phyloP scores from a whole-genome alignment of 1,284 basidiomycete genomes.

The Puccinia triticina region DNA sequence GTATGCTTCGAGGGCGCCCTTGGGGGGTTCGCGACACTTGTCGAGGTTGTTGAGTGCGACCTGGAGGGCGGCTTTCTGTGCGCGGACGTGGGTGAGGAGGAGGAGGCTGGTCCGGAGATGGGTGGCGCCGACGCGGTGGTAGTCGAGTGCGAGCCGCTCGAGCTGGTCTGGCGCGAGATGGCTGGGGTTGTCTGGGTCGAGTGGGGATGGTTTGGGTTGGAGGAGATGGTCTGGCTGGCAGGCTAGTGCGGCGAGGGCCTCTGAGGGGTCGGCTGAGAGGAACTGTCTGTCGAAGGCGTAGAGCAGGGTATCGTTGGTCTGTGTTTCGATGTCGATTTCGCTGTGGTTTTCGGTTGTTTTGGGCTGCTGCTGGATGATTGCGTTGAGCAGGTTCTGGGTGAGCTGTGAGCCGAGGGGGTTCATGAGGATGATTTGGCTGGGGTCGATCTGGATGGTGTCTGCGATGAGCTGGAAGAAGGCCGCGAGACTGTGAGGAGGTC shows the following conservation, averaged over 20 bases:
- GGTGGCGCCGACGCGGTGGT: slow-evolving; percentile 14
- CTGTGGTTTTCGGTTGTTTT: too few species aligned
- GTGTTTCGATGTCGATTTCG: neutral
- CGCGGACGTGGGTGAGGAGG: slow-evolving; percentile 45
- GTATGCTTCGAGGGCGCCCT: slow-evolving; percentile 45
- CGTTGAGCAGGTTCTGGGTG: slow-evolving; percentile 39
- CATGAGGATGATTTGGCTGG: slow-evolving; percentile 42
- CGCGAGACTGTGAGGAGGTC: slow-evolving; percentile 14
- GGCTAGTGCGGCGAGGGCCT: slow-evolving; percentile 9
- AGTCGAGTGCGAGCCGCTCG: slow-evolving; percentile 1
- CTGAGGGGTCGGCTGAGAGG: slow-evolving; percentile 37
- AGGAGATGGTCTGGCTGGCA: slow-evolving; percentile 37
- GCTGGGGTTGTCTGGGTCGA: slow-evolving; percentile 20
- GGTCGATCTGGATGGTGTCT: slow-evolving; percentile 31
- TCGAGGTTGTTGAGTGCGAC: slow-evolving; percentile 50
- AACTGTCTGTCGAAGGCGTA: slow-evolving; percentile 49
- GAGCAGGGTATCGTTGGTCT: slow-evolving; percentile 18
- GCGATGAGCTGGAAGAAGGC: slow-evolving; percentile 29
- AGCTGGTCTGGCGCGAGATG: slow-evolving; percentile 7
- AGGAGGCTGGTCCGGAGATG: slow-evolving; percentile 47
- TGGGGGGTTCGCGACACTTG: slow-evolving; percentile 46
- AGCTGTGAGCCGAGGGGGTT: slow-evolving; percentile 46
- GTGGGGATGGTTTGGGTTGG: neutral
- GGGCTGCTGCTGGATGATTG: slow-evolving; percentile 19
- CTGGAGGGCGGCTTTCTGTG: slow-evolving; percentile 39